Evolutionary conservation across 2,329 filamentous ascomycete species (phyloP), one percentile per base, ranked within the genome.

Genomic region (Xylaria sp.): DNA sequence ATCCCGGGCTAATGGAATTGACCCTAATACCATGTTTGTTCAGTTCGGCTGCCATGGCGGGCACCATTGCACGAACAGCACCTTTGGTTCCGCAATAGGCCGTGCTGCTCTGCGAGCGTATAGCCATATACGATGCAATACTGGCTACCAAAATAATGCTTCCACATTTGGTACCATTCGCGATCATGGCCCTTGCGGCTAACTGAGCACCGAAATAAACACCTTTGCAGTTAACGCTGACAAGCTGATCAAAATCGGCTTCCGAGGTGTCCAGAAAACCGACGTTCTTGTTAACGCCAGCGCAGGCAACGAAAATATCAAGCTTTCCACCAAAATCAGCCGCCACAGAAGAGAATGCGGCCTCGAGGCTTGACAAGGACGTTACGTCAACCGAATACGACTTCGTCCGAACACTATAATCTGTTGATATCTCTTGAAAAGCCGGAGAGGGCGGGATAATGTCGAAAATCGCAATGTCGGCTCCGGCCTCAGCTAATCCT

Each of bases 91-190:
- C 83, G 72, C 83, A 84, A 63, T 86, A 86, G 5, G 82, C 82
- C 50, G 81, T 83, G 56, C 81, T 84, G 41, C 81, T 75, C 73
- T 87, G 84, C 15, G 82, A 83, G 9, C 83, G 80, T 20, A 87
- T 83, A 0, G 85, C 85, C 71, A 86, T 84, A 64, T 85, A 80
- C 34, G 83, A 83, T 0, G 85, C 85, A 73, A 88, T 87, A 63
- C 84, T 86, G 0, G 85, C 85, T 0, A 88, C 83, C 3, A 88
- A 76, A 12, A 88, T 80, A 62, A 88, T 87, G 66, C 85, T 86
- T 0, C 86, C 85, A 62, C 81, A 81, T 63, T 81, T 82, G 0
- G 85, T 86, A 1, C 81, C 81, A 70, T 84, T 87, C 0, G 80
- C 78, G 39, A 87, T 84, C 82, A 88, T 87, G 34, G 83, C 81